phyloP scores from a whole-genome alignment of 257 asterid genomes.

The Catharanthus roseus region DNA sequence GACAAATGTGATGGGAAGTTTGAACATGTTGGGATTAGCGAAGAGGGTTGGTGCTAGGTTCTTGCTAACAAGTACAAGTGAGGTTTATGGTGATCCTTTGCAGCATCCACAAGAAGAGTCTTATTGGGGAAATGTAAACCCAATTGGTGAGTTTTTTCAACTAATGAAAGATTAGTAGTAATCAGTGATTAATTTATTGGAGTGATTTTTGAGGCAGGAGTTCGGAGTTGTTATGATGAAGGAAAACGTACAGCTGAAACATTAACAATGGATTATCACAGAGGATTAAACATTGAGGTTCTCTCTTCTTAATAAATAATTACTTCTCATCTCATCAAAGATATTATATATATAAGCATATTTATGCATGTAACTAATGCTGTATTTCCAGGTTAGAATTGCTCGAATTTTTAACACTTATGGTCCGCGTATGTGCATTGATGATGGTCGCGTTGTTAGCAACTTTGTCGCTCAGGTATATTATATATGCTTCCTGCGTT shows the following conservation, averaged over 20 bases:
- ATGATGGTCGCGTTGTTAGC: slow-evolving; percentile 93
- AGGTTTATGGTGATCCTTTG: slow-evolving; percentile 89
- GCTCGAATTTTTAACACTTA: slow-evolving; percentile 91
- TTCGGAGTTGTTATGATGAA: slow-evolving; percentile 87
- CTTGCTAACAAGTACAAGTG: slow-evolving; percentile 85
- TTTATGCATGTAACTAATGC: not conserved
- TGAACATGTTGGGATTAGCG: slow-evolving; percentile 93
- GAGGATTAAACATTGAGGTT: slow-evolving; percentile 89
- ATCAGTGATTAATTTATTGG: not conserved
- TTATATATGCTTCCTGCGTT: not conserved
- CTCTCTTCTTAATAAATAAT: too few relatives aligned
- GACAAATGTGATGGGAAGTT: slow-evolving; percentile 96
- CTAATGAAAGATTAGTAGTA: too few relatives aligned
- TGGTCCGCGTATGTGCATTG: slow-evolving; percentile 93
- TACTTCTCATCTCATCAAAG: not conserved
- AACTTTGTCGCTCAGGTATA: slow-evolving; percentile 88
- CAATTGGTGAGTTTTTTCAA: slow-evolving; percentile 74
- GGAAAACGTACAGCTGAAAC: slow-evolving; percentile 92
- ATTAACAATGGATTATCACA: slow-evolving; percentile 81
- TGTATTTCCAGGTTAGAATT: slow-evolving; percentile 56
- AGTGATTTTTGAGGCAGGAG: slow-evolving; percentile 48
- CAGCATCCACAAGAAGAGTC: slow-evolving; percentile 82
- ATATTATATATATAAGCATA: not conserved
- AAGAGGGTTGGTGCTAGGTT: slow-evolving; percentile 84
- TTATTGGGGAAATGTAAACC: slow-evolving; percentile 93